Conservation (phyloP, 768 basidiomycete species). For the Kwoniella mangroviensis region DNA sequence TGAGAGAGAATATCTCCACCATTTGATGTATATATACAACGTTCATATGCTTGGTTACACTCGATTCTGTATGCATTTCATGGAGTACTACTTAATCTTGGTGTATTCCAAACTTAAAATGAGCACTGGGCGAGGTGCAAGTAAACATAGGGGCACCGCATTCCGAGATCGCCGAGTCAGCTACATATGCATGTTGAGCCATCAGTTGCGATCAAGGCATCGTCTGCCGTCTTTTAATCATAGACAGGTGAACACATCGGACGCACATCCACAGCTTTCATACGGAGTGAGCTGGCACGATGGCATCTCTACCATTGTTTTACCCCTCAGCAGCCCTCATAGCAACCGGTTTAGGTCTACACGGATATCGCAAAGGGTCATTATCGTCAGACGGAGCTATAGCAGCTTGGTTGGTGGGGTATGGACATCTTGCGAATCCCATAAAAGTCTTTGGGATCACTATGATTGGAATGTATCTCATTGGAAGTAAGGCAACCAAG, state of each 20-base stretch:
- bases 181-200: background rate
- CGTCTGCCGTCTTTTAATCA: too few relatives aligned
- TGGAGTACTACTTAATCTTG: too few relatives aligned
- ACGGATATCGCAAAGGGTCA: slow-evolving; percentile 75
- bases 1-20: background rate
- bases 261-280: background rate
- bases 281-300: background rate
- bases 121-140: too few relatives aligned
- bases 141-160: background rate
- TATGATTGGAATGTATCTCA: slow-evolving; percentile 62
- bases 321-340: slow-evolving; percentile 37
- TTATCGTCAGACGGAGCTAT: slow-evolving; percentile 76
- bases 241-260: background rate
- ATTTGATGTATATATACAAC: too few relatives aligned
- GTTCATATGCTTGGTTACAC: too few relatives aligned
- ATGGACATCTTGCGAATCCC: slow-evolving; percentile 65
- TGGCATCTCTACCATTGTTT: slow-evolving; percentile 12
- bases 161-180: background rate
- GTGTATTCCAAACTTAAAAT: too few relatives aligned
- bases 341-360: slow-evolving; percentile 62
- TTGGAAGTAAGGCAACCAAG: slow-evolving; percentile 83
- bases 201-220: background rate
- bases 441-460: slow-evolving; percentile 51
- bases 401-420: slow-evolving; percentile 77
- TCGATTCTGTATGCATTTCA: too few relatives aligned